These are phyloP conservation scores for Thuja plicata DNA, from an alignment of 83 land plant genomes.

Conservation along the genomic window DNA sequence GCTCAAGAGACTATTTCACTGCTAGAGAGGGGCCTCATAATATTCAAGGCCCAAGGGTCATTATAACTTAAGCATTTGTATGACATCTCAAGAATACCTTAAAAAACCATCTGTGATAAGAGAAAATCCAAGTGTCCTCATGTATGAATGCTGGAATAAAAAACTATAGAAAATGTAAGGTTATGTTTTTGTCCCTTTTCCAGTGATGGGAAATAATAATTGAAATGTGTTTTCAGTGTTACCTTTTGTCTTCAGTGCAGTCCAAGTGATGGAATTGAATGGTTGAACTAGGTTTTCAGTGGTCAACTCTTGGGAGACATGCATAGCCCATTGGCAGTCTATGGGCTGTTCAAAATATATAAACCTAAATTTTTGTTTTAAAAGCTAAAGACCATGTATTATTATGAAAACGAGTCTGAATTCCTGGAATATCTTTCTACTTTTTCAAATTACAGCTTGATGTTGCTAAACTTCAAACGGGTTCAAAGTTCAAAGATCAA, in stretches of 20 bases:
- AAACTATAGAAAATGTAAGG: not conserved
- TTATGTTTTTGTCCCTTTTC: not conserved
- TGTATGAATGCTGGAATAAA: not conserved
- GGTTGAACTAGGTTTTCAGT: not conserved
- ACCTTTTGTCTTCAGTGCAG: not conserved
- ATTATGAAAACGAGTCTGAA: not conserved
- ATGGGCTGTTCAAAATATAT: not conserved
- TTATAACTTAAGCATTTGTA: not conserved
- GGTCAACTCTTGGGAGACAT: not conserved
- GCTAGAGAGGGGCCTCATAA: not conserved
- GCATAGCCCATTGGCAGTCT: not conserved
- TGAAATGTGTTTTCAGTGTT: not conserved
- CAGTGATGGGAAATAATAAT: not conserved
- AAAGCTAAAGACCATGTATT: not conserved
- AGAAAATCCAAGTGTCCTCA: not conserved
- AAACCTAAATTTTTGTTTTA: not conserved
- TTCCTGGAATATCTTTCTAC: not conserved
- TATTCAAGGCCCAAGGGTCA: not conserved
- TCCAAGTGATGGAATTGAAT: not conserved
- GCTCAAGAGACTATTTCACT: not conserved
- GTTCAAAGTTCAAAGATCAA: not conserved
- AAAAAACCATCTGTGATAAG: not conserved
- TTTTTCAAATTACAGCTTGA: not conserved
- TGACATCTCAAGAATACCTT: not conserved
- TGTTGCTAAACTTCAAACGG: not conserved